Evolutionary conservation across 2,329 filamentous ascomycete genomes (phyloP).

Genomic region (Penicillium fuscoglaucum): DNA sequence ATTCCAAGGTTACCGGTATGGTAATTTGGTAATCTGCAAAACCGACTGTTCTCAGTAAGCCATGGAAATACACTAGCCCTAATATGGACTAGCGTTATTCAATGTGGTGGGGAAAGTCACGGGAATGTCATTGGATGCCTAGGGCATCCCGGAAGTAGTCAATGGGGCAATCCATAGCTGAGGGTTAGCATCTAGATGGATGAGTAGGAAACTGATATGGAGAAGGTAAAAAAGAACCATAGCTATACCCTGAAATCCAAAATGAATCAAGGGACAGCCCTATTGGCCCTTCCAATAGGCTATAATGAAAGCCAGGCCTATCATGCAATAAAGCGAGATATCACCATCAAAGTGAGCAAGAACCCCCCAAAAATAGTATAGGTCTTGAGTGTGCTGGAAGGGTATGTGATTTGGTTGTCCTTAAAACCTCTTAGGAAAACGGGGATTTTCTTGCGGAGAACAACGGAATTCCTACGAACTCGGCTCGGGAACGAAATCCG

Average conservation of each 20-base stretch:
- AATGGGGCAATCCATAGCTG: not conserved
- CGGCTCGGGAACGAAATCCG: slow-evolving; percentile 3
- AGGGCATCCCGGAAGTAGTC: not conserved
- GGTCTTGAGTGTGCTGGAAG: not conserved
- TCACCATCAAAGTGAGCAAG: not conserved
- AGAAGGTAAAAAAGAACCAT: not conserved
- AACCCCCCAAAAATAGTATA: not conserved
- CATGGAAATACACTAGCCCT: not conserved
- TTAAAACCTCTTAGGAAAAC: not conserved
- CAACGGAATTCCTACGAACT: not conserved
- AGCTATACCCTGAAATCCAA: not conserved
- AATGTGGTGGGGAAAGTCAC: slow-evolving; percentile 4
- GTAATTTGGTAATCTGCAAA: slow-evolving; percentile 7
- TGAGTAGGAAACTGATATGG: slow-evolving; percentile 2
- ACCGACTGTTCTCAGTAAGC: slow-evolving; percentile 7
- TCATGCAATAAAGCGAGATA: not conserved
- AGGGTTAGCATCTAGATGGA: slow-evolving; percentile 10
- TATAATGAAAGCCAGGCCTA: not conserved
- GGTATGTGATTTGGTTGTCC: not conserved
- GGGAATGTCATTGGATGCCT: slow-evolving; percentile 10
- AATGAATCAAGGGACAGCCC: not conserved
- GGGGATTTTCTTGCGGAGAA: not conserved
- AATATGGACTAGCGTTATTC: not conserved
- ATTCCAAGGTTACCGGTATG: slow-evolving; percentile 5
- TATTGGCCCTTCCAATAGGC: not conserved